These are phyloP conservation scores for Alternaria atra DNA, from an alignment of 2,329 filamentous ascomycete genomes.

Conservation along the genomic window DNA sequence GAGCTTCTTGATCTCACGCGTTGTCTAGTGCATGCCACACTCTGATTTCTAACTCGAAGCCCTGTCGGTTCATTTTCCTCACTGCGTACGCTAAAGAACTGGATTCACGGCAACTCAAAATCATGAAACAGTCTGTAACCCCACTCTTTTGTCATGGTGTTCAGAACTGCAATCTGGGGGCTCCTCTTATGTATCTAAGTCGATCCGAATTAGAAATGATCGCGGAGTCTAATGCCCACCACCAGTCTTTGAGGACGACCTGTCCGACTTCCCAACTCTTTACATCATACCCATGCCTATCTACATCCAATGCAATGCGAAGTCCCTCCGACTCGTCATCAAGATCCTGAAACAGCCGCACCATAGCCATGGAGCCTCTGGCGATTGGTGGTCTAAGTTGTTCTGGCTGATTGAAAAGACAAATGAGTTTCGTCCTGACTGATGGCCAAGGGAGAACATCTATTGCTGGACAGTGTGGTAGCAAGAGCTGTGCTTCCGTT, in stretches of 20 bases:
- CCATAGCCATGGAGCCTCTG: not conserved
- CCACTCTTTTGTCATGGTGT: too few species aligned
- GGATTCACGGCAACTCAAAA: too few species aligned
- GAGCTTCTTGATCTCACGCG: too few species aligned
- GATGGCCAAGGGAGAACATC: constrained; percentile 2
- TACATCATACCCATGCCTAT: not conserved
- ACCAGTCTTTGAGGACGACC: not conserved
- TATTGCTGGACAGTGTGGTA: not conserved
- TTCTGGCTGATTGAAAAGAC: not conserved
- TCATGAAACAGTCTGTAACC: too few species aligned
- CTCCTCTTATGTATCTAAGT: too few species aligned
- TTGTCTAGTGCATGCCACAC: too few species aligned
- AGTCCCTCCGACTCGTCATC: not conserved
- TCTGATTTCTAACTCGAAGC: too few species aligned
- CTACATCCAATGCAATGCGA: not conserved
- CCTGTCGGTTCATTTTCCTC: too few species aligned
- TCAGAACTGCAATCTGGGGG: too few species aligned
- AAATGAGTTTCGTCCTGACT: constrained; percentile 1
- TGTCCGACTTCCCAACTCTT: not conserved
- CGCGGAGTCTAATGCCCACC: not conserved
- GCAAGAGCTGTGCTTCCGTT: not conserved
- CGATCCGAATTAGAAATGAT: not conserved
- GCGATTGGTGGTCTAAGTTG: not conserved
- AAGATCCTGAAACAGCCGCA: not conserved
- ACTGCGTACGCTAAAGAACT: too few species aligned